phyloP scores from a whole-genome alignment of 1,284 basidiomycete genomes.

The Puccinia sorghi region DNA sequence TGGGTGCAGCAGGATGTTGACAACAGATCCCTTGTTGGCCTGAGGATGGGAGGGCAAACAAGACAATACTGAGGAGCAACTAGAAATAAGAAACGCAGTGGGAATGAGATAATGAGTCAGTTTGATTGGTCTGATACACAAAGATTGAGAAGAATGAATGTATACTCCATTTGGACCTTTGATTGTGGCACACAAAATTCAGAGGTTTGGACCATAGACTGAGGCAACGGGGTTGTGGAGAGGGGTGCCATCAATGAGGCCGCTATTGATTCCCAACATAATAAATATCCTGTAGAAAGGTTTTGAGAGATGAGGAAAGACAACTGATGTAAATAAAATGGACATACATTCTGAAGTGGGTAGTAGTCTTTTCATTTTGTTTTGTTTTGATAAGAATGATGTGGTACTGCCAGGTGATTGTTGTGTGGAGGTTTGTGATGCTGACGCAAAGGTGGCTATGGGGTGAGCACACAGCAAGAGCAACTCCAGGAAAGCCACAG shows the following conservation, averaged over 20 bases:
- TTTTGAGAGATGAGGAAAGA: neutral
- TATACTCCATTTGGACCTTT: constrained; percentile 48
- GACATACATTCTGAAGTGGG: no score
- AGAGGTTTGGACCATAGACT: constrained; percentile 14
- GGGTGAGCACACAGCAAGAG: no score
- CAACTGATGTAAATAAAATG: neutral
- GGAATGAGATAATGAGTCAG: neutral
- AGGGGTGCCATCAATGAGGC: constrained; percentile 7
- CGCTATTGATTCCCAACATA: constrained; percentile 19
- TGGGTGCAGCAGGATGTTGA: constrained; percentile 38
- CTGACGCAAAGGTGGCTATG: no score
- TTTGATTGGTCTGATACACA: neutral
- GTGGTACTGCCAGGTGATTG: neutral
- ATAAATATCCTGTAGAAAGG: neutral
- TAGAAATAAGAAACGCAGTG: neutral
- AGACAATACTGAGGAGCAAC: constrained; percentile 45
- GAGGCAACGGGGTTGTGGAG: constrained; percentile 27
- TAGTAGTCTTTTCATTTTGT: no score
- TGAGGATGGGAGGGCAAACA: constrained; percentile 43
- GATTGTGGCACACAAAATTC: constrained; percentile 46
- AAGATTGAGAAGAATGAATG: neutral
- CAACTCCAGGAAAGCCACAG: no score
- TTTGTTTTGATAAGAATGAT: no score
- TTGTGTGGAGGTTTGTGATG: constrained; percentile 20
- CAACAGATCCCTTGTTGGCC: constrained; percentile 21